Evolutionary conservation across 257 asterid genomes (phyloP), one percentile per base, ranked within the genome.

Genomic region (Solanum etuberosum): DNA sequence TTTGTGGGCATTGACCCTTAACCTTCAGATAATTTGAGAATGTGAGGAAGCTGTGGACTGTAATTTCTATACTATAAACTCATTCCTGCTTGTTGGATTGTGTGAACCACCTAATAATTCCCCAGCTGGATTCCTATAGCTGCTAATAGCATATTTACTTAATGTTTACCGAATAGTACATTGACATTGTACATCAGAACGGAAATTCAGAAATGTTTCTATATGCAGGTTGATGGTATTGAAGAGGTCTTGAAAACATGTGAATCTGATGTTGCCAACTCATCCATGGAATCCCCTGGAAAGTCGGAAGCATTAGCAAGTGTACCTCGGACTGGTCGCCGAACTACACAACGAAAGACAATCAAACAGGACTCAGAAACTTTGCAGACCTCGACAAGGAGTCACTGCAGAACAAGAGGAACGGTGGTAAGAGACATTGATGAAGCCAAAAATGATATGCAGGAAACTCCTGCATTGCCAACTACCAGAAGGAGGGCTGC

Each of bases 151-250:
- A 27, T 42, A 59, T 57, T 7, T 27, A 43, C 34, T 5, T 85
- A 12, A 15, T 54, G 63, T 54, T 54, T 54, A 54, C n/a, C n/a
- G n/a, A 3, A 18, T 27, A 42, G 83, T 43, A 21, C 21, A 31
- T 85, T 42, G 84, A 25, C n/a, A 43, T 25, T 78, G 84, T 46
- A 46, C 27, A 77, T n/a, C 59, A 16, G 65, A 78, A 78, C 43
- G 25, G 63, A 25, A 27, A 78, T 43, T 78, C 38, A 78, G 38
- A 42, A 15, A 42, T 27, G 65, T 43, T 46, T 46, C 54, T 32
- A 16, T 70, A 16, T 27, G 38, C 89, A 97, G 99, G 97, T 96
- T 12, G 94, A 97, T 88, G 99, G 99, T 67, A 87, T 93, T 76
- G 98, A 97, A 40, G 98, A 95, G 31, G 8, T 92, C 14, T 25